phyloP scores from a whole-genome alignment of 768 basidiomycete species.

The Trametes maxima region DNA sequence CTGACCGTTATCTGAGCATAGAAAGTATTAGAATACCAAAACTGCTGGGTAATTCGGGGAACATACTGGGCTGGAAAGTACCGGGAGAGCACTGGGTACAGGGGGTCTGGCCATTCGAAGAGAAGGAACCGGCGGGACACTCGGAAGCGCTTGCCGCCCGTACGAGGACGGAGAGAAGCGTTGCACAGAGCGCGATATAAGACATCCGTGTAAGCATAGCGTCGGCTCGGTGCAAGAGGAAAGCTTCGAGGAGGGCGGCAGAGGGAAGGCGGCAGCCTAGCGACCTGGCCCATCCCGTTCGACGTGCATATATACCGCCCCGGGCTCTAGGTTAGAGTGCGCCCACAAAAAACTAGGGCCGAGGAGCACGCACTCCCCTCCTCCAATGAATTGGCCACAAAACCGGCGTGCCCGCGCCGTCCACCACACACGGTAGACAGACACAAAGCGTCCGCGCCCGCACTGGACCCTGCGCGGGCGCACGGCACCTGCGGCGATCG shows the following conservation, averaged over 20 bases:
- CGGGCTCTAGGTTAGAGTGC: too few relatives aligned
- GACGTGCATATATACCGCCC: too few relatives aligned
- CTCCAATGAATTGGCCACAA: too few relatives aligned
- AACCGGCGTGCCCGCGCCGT: not conserved
- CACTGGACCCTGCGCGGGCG: not conserved
- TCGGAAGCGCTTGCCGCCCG: not conserved
- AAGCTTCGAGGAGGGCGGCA: not conserved
- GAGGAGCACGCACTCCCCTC: too few relatives aligned
- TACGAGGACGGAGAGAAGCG: not conserved
- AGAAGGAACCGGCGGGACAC: slow-evolving; percentile 23
- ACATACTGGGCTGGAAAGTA: slow-evolving; percentile 13
- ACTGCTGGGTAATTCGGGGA: not conserved
- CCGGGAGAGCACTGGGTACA: slow-evolving; percentile 15
- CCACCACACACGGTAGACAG: too few relatives aligned
- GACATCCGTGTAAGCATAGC: not conserved
- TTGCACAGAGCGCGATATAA: not conserved
- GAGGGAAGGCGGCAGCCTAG: not conserved
- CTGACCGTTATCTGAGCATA: slow-evolving; percentile 14
- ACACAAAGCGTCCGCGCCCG: not conserved
- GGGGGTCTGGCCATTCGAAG: slow-evolving; percentile 10
- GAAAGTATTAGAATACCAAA: not conserved
- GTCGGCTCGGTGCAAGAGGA: not conserved
- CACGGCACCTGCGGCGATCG: not conserved
- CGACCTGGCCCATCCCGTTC: too few relatives aligned
- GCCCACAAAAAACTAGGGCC: too few relatives aligned